Evolutionary conservation across 352 stramenopile genomes (phyloP).

Genomic region (Phytopythium montanum): DNA sequence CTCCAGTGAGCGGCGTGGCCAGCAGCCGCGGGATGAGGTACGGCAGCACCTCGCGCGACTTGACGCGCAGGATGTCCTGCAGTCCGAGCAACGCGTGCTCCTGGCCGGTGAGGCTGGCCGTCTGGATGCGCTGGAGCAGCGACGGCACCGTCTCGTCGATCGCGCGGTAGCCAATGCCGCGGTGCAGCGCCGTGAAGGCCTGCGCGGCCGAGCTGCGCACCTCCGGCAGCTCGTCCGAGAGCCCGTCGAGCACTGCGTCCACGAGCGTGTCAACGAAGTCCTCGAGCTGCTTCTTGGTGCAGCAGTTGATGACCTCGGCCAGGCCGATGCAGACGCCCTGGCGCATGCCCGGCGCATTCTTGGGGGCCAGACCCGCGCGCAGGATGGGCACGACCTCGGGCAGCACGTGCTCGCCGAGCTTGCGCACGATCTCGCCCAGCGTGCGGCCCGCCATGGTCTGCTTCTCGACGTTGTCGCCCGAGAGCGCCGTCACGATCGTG

Average conservation of each 20-base stretch:
- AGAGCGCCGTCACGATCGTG: constrained; percentile 95
- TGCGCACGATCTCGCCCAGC: constrained; percentile 98
- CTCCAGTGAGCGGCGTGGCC: constrained; percentile 86
- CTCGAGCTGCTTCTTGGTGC: constrained; percentile 94
- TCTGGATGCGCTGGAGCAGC: constrained; percentile 93
- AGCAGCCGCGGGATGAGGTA: constrained; percentile 97
- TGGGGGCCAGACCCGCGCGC: constrained; percentile 86
- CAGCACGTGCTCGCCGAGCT: constrained; percentile 98
- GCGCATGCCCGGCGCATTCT: constrained; percentile 61
- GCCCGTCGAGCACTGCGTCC: constrained; percentile 95
- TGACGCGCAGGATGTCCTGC: constrained; percentile 96
- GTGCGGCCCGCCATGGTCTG: constrained; percentile 90
- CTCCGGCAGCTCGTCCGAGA: constrained; percentile 93
- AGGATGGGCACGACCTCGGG: constrained; percentile 98
- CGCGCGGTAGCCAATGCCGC: constrained; percentile 92
- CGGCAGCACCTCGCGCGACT: constrained; percentile 95
- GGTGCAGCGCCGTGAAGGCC: constrained; percentile 97
- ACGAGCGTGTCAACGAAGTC: constrained; percentile 97
- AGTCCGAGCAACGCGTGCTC: constrained; percentile 94
- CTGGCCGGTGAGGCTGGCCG: constrained; percentile 52
- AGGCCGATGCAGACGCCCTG: constrained; percentile 98
- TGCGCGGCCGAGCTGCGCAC: constrained; percentile 92
- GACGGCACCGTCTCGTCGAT: constrained; percentile 97
- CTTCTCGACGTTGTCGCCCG: constrained; percentile 86
- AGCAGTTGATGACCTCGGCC: constrained; percentile 97